These are phyloP conservation scores for Trypanosoma brucei DNA, from an alignment of 208 protist species.

Conservation along the genomic window DNA sequence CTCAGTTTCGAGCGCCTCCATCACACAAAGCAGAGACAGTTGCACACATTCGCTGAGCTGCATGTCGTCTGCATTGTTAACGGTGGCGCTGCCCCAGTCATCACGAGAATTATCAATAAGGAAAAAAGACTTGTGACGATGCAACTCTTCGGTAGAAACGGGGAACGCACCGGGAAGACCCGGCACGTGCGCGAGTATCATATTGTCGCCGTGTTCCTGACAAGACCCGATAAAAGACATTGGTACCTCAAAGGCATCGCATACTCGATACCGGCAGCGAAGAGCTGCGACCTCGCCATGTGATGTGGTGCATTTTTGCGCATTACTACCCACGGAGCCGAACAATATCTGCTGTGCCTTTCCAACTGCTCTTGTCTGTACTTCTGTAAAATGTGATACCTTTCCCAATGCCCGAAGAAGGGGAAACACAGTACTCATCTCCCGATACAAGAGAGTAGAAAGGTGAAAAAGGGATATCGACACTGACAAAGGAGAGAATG, in stretches of 20 bases:
- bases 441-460: not conserved
- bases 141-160: conserved; percentile 30
- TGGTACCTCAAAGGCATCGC: conserved; percentile 23
- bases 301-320: too few species aligned
- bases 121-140: conserved; percentile 31
- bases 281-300: not conserved
- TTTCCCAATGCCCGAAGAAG: conserved; percentile 20
- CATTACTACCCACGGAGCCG: not conserved
- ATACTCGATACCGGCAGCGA: conserved; percentile 13
- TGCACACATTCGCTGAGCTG: conserved; percentile 9
- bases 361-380: conserved; percentile 2
- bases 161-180: conserved; percentile 73
- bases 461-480: not conserved
- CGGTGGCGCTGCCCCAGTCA: not conserved
- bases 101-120: not conserved
- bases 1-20: conserved; percentile 41
- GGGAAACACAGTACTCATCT: conserved; percentile 21
- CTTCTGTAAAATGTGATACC: conserved; percentile 6
- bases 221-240: conserved; percentile 31
- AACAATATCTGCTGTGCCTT: conserved; percentile 10
- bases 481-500: too few species aligned
- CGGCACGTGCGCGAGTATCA: conserved; percentile 56
- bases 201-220: conserved; percentile 20
- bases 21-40: conserved; percentile 46
- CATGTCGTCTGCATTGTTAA: not conserved